Base-by-base conservation (phyloP, 2,329 filamentous ascomycete species). In the Gremmenia infestans region DNA sequence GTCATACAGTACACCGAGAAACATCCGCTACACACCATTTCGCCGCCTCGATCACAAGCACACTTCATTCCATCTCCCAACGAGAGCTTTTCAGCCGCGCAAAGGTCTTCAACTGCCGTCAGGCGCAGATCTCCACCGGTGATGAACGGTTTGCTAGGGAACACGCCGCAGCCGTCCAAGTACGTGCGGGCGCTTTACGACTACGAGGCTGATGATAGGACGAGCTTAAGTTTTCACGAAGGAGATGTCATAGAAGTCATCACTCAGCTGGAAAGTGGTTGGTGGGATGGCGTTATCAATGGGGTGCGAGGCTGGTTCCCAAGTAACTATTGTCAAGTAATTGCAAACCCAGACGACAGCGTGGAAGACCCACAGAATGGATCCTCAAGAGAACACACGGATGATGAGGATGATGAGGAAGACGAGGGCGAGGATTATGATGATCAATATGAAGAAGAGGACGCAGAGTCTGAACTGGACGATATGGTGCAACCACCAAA, bases 211-310 rank as follows among this genome's bases (percentile, higher is more conserved):
- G 93, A 99, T 75, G 94, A 99, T 74, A 86, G 91, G 67, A 97
- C 93, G 48, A 97, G 92, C 76, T 77, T 99, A 71, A 97, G 92
- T 75, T 99, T 99, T 74, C 90, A 91, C 67, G 89, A 96, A 72
- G 94, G 94, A 68, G 94, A 99, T 74, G 86, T 97, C 64, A 99
- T 99, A 67, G 93, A 97, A 75, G 94, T 99, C 66, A 93, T 99
- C 67, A 99, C 94, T 52, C 93, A 97, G 75, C 81, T 97, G 55
- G 94, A 99, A 73, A 97, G 92, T 68, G 94, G 94, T 55, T 99
- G 94, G 94, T 99, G 94, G 94, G 94, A 99, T 75, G 94, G 94
- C 49, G 91, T 99, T 54, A 96, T 99, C 71, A 94, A 97, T 68
- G 91, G 92, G 57, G 89, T 96, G 65, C 87, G 94, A 70, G 94